phyloP scores from a whole-genome alignment of 108 stramenopile genomes.

The Pseudonitzschia delicatissima region DNA sequence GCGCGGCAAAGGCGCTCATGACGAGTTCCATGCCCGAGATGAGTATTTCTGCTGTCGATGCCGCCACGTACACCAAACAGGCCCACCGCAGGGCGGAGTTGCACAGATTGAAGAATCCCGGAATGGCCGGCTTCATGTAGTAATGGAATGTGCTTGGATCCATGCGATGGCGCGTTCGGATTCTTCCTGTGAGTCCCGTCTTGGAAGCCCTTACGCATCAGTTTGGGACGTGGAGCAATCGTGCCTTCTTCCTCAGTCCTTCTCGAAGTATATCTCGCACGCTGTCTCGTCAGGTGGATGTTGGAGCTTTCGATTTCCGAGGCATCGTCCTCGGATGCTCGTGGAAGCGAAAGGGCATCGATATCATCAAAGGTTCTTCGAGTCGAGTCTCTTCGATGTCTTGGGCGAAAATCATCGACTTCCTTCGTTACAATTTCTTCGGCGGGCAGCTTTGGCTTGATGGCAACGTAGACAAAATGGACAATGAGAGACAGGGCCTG shows the following conservation, averaged over 20 bases:
- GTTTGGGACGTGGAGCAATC: too few relatives aligned
- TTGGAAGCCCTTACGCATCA: constrained; percentile 14
- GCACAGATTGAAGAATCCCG: constrained; percentile 30
- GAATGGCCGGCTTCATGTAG: constrained; percentile 16
- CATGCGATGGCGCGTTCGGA: constrained; percentile 10
- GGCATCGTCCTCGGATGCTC: too few relatives aligned
- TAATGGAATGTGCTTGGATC: constrained; percentile 23
- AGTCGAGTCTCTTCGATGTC: too few relatives aligned
- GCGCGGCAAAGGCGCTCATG: constrained; percentile 31
- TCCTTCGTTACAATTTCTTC: background rate
- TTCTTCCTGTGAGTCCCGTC: constrained; percentile 16
- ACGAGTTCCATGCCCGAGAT: constrained; percentile 44
- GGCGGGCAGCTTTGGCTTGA: background rate
- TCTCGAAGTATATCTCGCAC: too few relatives aligned
- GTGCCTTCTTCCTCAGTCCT: too few relatives aligned
- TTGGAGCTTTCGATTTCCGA: too few relatives aligned
- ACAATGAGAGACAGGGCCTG: constrained; percentile 30
- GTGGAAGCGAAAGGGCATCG: too few relatives aligned
- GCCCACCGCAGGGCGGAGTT: constrained; percentile 37
- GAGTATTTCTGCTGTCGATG: constrained; percentile 50
- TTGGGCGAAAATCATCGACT: too few relatives aligned
- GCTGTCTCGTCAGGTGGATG: too few relatives aligned
- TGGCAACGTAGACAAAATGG: constrained; percentile 2
- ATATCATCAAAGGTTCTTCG: too few relatives aligned
- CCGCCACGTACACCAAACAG: constrained; percentile 36